Conservation (phyloP, 768 basidiomycete genomes). For the Lactifluus piperatus region DNA sequence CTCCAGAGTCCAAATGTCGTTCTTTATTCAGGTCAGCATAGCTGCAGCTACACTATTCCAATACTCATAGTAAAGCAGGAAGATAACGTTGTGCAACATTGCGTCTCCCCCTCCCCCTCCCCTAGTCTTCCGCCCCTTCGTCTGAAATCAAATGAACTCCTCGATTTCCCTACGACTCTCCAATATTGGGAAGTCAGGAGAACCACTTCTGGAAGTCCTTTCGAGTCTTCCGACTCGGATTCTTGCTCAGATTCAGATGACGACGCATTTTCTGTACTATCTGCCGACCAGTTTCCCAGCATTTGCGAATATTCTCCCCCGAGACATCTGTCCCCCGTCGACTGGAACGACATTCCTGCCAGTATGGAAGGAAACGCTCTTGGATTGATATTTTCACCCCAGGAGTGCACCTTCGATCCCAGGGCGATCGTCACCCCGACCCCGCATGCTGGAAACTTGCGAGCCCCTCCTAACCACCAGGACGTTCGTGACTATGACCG, state of each 20-base stretch:
- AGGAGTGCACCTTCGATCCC: not conserved
- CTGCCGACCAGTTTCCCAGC: not conserved
- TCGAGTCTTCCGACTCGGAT: conserved; percentile 2
- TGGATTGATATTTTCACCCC: not conserved
- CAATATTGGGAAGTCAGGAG: not conserved
- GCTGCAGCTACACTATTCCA: not conserved
- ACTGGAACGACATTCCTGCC: not conserved
- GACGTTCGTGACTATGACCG: not conserved
- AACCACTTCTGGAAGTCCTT: not conserved
- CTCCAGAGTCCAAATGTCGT: not conserved
- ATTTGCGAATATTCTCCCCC: too few relatives aligned
- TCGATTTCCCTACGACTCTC: not conserved
- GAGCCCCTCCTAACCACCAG: conserved; percentile 6
- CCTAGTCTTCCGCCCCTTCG: not conserved
- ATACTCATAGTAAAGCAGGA: not conserved
- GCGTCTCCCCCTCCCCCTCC: not conserved
- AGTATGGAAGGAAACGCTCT: not conserved
- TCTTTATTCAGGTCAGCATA: not conserved
- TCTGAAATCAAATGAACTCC: not conserved
- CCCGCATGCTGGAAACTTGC: not conserved
- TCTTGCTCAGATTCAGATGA: not conserved
- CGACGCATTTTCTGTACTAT: not conserved
- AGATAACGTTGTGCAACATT: not conserved
- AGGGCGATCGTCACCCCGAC: not conserved
- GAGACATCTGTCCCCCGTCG: not conserved